Base-by-base conservation (phyloP, 2,329 filamentous ascomycete species). In the Ophiosphaerella narmari region DNA sequence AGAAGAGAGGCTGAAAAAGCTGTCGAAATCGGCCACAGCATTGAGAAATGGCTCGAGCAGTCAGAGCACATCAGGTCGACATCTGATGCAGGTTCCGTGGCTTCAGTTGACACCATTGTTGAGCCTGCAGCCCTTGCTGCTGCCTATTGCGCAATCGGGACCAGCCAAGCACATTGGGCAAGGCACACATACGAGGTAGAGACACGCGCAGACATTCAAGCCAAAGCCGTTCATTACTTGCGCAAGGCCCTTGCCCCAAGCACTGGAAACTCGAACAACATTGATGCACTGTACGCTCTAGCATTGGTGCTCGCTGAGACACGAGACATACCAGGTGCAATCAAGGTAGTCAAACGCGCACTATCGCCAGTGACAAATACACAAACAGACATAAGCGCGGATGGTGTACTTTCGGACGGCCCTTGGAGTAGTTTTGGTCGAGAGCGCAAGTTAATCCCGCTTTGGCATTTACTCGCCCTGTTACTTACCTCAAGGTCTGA, bases 391-490 rank as follows among this genome's bases (percentile, higher is more conserved):
- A 56, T 66, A 21, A 68, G 65, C 43, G 43, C 64, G 3, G 70
- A 73, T 38, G 73, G 71, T 9, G 63, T 68, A 7, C 48, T 71
- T 1, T 69, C 68, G 2, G 50, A 51, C 7, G 66, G 64, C 5
- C 53, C 65, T 9, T 35, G 37, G 1, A 65, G 62, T 7, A 61
- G 71, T 26, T 77, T 70, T 58, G 65, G 71, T 1, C 72, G 84
- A 48, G 86, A 91, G 67, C 79, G 80, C 42, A 80, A 81, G 54
- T 65, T 84, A n/a, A 86, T 97, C 21, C 87, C 92, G 2, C 75
- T 97, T 21, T 97, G 94, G 92, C 94, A 99, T 77, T 80, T 99
- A 13, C 80, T 99, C 39, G 87, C 91, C 0, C 80, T 99, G 21
- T 79, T 97, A 18, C 76, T 97, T 26, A 96, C 90, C 59, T 90